Percentiles rank a stretch among this genome's conserved stretches.
Evolutionary conservation across 768 basidiomycete genomes (phyloP).

Genomic region (Termitomyces sp.): DNA sequence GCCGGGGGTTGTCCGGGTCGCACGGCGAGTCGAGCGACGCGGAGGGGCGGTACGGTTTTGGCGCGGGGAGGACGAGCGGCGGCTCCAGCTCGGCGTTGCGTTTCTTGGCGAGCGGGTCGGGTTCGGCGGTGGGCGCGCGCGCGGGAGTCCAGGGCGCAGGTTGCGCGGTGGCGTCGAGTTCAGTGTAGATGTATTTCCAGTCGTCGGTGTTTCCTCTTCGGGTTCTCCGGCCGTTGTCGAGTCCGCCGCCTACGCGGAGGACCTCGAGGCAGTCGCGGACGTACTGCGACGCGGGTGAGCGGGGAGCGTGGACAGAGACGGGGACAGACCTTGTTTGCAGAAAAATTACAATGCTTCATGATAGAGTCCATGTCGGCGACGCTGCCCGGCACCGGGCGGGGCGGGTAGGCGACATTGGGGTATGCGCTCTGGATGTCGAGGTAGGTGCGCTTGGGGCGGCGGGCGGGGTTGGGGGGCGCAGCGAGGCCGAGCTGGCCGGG

Average conservation of each 20-base stretch:
- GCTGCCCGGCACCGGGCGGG: conserved; percentile 74
- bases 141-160: not conserved
- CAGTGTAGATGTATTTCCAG: conserved; percentile 75
- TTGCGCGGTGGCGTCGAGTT: conserved; percentile 24
- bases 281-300: conserved; percentile 42
- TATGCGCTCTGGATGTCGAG: conserved; percentile 56
- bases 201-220: conserved; percentile 67
- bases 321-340: conserved; percentile 54
- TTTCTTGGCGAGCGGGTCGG: conserved; percentile 50
- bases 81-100: conserved; percentile 54
- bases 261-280: conserved; percentile 95
- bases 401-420: conserved; percentile 71
- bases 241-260: conserved; percentile 75
- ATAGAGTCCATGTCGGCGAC: conserved; percentile 87
- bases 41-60: conserved; percentile 37
- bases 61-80: conserved; percentile 40
- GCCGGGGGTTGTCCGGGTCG: conserved; percentile 67
- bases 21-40: conserved; percentile 46
- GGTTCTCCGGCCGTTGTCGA: conserved; percentile 71
- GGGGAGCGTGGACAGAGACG: too few relatives aligned
- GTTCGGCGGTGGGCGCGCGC: conserved; percentile 11
- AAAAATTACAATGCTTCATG: conserved; percentile 84
- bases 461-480: conserved; percentile 59
- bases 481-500: conserved; percentile 57
- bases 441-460: conserved; percentile 60